phyloP scores from a whole-genome alignment of 176 grass and related monocot species.

The Leersia perrieri region DNA sequence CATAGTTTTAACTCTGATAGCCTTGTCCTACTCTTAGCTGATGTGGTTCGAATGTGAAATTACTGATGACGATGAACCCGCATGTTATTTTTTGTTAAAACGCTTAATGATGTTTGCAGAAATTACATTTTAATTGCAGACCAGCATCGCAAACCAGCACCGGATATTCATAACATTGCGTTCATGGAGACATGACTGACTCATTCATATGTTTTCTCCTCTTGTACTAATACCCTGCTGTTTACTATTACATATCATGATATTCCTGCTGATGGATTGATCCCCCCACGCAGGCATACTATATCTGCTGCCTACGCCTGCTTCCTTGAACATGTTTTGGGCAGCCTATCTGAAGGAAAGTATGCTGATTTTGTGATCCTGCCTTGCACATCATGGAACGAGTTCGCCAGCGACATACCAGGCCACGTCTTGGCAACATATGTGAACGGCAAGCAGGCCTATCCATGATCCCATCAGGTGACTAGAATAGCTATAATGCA shows the following conservation, averaged over 20 bases:
- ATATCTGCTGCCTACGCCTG: conserved; percentile 76
- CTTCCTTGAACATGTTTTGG: conserved; percentile 64
- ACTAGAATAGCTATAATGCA: not conserved
- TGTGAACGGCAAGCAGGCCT: conserved; percentile 66
- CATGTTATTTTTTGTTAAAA: not conserved
- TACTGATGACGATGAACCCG: not conserved
- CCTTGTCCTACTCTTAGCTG: not conserved
- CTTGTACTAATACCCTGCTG: not conserved
- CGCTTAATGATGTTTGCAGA: too few species aligned
- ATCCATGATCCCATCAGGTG: conserved; percentile 35
- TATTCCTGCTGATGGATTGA: not conserved
- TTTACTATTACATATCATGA: not conserved
- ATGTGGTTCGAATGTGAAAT: not conserved
- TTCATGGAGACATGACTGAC: not conserved
- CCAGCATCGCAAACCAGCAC: too few species aligned
- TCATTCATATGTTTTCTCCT: not conserved
- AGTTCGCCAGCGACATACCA: conserved; percentile 42
- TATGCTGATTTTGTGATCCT: conserved; percentile 88
- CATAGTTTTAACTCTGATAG: not conserved
- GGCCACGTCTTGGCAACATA: conserved; percentile 60
- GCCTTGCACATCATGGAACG: conserved; percentile 61
- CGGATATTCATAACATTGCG: not conserved
- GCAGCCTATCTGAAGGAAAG: conserved; percentile 73
- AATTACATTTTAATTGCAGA: too few species aligned
- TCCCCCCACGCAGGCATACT: conserved; percentile 49